Evolutionary conservation across 345 rosid genomes (phyloP), one percentile per base, ranked within the genome.

Genomic region (Eucalyptus shirleyi): DNA sequence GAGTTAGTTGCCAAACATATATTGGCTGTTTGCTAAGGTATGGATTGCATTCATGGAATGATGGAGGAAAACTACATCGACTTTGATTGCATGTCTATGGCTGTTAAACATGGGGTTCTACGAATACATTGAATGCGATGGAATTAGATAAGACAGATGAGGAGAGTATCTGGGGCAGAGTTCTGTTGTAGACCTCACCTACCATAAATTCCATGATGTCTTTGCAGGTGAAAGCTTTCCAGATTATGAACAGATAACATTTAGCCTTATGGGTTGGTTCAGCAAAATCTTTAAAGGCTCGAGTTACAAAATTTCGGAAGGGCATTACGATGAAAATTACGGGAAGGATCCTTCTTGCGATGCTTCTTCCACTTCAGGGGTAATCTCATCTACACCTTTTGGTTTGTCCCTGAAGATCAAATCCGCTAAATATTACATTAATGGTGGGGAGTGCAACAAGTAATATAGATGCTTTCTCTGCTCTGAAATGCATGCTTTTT

Each of bases 261-360:
- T 88, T 89, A 60, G 89, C 89, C 50, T 88, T 44, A 97, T 97
- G 99, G 96, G 96, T 90, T 97, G 99, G 99, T 93, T 98, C 87
- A 95, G 92, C 92, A 98, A 97, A 91, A 90, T 95, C 88, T 96
- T 98, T 89, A 96, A 96, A 94, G 98, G 96, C 88, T 94, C 96
- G 86, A 90, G 89, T 91, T 95, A 94, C 88, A 90, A 93, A 81
- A 86, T 93, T 72, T 92, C 95, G 4, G 92, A 95, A 86, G 93
- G 96, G 88, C 95, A 90, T 91, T 94, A 90, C 83, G 93, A 82
- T 90, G 94, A 93, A 77, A 89, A 87, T 88, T 92, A 94, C 88
- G 94, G 86, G 82, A 95, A 90, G 50, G 94, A 93, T 89, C 88
- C 93, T 85, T 91, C 92, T 30, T 89, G 81, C 89, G 88, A 94